A percentile compares a stretch with the other conserved stretches of the same genome.
phyloP scores from a whole-genome alignment of 2,329 filamentous ascomycete species.

The Alternaria longipes region DNA sequence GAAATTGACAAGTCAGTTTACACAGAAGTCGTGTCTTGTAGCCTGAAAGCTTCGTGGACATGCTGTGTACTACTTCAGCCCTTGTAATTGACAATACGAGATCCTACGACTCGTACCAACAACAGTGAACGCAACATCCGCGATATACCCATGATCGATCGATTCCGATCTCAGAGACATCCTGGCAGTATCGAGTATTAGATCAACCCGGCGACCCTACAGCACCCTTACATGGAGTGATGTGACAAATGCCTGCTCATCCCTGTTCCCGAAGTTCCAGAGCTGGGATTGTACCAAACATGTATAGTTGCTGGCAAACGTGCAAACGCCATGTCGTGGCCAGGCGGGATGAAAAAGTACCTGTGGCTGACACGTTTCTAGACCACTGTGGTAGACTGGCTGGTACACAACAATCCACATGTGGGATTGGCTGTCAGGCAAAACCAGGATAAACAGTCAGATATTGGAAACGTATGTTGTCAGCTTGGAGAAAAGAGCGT shows the following conservation, averaged over 20 bases:
- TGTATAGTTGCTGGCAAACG: not conserved
- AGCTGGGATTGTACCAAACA: not conserved
- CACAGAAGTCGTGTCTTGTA: not conserved
- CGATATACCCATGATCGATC: not conserved
- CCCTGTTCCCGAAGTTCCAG: not conserved
- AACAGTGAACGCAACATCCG: not conserved
- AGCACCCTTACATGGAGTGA: not conserved
- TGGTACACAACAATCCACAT: not conserved
- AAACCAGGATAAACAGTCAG: not conserved
- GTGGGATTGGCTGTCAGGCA: not conserved
- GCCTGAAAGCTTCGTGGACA: not conserved
- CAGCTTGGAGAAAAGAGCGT: not conserved
- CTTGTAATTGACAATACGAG: not conserved
- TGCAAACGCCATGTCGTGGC: not conserved
- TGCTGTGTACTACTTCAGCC: not conserved
- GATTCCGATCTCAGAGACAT: not conserved
- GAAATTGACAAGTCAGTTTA: not conserved
- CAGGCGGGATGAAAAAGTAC: not conserved
- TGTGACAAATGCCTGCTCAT: not conserved
- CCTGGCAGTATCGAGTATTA: not conserved
- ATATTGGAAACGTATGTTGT: not conserved
- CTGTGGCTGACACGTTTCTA: not conserved
- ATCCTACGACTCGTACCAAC: not conserved
- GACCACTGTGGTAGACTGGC: not conserved
- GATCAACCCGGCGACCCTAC: not conserved